These are phyloP conservation scores for Cephaloascus albidus DNA, from an alignment of 805 yeast species.

Conservation along the genomic window DNA sequence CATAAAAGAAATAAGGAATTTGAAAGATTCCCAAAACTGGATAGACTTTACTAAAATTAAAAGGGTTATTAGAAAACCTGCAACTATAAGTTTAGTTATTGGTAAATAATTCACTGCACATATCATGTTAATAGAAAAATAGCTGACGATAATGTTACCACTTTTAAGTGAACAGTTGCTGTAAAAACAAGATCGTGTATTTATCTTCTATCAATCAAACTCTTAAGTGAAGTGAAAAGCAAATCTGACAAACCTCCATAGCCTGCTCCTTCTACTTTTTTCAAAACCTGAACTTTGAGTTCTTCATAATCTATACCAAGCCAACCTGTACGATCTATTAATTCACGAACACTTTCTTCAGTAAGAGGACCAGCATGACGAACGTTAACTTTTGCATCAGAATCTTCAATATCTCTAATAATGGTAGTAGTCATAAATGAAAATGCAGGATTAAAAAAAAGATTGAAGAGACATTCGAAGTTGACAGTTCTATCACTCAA, in stretches of 20 bases:
- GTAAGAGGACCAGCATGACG: conserved; percentile 47
- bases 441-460: conserved; percentile 46
- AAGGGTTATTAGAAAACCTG: conserved; percentile 47
- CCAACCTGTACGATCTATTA: conserved; percentile 27
- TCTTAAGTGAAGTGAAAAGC: conserved; percentile 43
- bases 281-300: conserved; percentile 33
- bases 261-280: conserved; percentile 29
- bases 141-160: no score
- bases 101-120: conserved; percentile 1
- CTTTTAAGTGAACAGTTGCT: no score
- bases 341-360: conserved; percentile 24
- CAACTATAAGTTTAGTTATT: conserved; percentile 33
- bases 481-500: neutral
- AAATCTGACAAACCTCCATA: conserved; percentile 40
- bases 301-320: conserved; percentile 30
- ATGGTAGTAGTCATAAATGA: conserved; percentile 31
- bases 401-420: conserved; percentile 38
- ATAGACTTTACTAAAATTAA: conserved; percentile 31
- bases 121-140: no score
- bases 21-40: conserved; percentile 30
- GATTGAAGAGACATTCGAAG: conserved; percentile 12
- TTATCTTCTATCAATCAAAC: conserved; percentile 24
- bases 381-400: conserved; percentile 13
- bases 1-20: conserved; percentile 20
- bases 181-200: no score